Percentiles rank a stretch among this genome's conserved stretches.
phyloP scores from a whole-genome alignment of 2,329 filamentous ascomycete species.

The Metarhizium humberi region DNA sequence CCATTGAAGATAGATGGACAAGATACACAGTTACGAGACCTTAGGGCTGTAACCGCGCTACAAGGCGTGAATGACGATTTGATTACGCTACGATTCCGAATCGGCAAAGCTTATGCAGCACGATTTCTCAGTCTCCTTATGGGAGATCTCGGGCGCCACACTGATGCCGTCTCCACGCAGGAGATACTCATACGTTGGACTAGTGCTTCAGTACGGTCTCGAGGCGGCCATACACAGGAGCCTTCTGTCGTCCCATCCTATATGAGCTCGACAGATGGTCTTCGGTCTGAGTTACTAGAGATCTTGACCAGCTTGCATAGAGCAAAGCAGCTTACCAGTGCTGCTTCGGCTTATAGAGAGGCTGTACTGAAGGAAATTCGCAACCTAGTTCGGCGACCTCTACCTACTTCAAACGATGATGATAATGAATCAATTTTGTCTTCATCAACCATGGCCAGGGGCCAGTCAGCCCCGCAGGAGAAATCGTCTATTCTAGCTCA shows the following conservation, averaged over 20 bases:
- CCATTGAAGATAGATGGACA: slow-evolving; percentile 10
- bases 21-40: slow-evolving; percentile 46
- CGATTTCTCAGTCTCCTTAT: slow-evolving; percentile 75
- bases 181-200: slow-evolving; percentile 83
- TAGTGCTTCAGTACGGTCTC: slow-evolving; percentile 61
- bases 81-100: slow-evolving; percentile 62
- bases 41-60: slow-evolving; percentile 68
- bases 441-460: slow-evolving; percentile 64
- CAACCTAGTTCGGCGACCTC: slow-evolving; percentile 68
- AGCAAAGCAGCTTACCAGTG: slow-evolving; percentile 69
- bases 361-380: slow-evolving; percentile 79
- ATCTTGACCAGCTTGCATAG: slow-evolving; percentile 72
- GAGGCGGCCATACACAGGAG: slow-evolving; percentile 56
- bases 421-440: slow-evolving; percentile 87
- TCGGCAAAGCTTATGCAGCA: slow-evolving; percentile 79
- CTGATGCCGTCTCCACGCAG: slow-evolving; percentile 58
- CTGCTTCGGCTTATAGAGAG: slow-evolving; percentile 75
- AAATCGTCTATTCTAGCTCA: slow-evolving; percentile 82
- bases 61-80: slow-evolving; percentile 74
- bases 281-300: slow-evolving; percentile 61
- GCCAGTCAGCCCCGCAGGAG: slow-evolving; percentile 64
- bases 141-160: slow-evolving; percentile 68
- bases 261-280: slow-evolving; percentile 58
- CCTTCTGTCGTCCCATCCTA: slow-evolving; percentile 70
- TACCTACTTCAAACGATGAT: slow-evolving; percentile 90